Evolutionary conservation across 2,329 filamentous ascomycete species (phyloP), one percentile per base, ranked within the genome.

Genomic region (Exophiala lecanii-corni): DNA sequence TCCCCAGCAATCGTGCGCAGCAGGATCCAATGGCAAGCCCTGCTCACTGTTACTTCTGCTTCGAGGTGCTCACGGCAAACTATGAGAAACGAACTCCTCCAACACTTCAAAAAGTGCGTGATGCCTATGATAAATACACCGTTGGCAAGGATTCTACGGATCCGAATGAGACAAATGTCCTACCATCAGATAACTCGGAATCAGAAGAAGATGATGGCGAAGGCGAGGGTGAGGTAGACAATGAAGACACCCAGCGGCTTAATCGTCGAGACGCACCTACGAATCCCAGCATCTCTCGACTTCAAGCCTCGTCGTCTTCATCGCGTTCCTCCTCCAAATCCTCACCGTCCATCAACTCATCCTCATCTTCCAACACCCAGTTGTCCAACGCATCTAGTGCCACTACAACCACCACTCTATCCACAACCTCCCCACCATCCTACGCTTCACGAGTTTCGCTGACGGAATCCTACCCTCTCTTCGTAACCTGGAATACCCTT

Each of bases 401-500:
- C 23, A 26, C 23, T 6, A 62, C 63, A 9, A 68, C 67, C 36
- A 73, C 73, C 4, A 71, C 72, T 19, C 64, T 56, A 32, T 72
- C 72, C 5, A 58, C 32, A 70, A 72, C 36, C 6, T 70, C 71
- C 4, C 67, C 70, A n/a, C 66, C 66, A 41, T 59, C 71, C 45
- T 60, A 65, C 56, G 46, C 41, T 34, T 59, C 53, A 42, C 56
- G 57, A 33, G 60, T 59, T 47, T 58, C 57, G 52, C 47, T 54
- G 51, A 55, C 48, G 59, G 65, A 55, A 44, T 74, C 77, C 31
- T 79, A 82, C 50, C 91, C 91, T 1, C 75, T 97, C 28, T 97
- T 97, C 62, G 86, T 98, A 35, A 95, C 89, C 5, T 97, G 91
- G 89, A 94, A 96, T 68, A 87, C 79, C 0, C 56, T 88, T 41